Evolutionary conservation across 257 asterid genomes (phyloP).

Genomic region (Gynochthodes officinalis): DNA sequence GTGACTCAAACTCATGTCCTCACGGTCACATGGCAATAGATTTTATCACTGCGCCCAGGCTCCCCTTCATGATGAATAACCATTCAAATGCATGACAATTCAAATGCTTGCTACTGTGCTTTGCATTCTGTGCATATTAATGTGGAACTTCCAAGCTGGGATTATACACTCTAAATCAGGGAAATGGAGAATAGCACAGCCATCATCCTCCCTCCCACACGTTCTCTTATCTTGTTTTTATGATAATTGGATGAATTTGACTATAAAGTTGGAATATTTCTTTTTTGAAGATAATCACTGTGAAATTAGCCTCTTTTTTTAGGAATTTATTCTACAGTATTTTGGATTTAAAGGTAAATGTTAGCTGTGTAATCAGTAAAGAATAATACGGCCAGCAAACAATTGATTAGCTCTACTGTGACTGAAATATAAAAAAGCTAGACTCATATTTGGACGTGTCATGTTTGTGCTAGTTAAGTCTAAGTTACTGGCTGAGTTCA

Average conservation of each 20-base stretch:
- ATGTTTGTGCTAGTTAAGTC: not conserved
- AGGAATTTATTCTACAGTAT: not conserved
- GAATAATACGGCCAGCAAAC: not conserved
- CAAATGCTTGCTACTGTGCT: not conserved
- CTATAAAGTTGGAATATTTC: not conserved
- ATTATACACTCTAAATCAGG: not conserved
- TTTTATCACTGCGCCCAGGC: too few species aligned
- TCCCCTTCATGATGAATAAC: too few species aligned
- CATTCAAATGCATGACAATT: not conserved
- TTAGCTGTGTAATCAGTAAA: not conserved
- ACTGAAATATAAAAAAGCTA: not conserved
- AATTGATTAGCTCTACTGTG: not conserved
- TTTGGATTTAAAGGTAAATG: not conserved
- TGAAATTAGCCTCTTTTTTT: not conserved
- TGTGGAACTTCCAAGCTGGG: not conserved
- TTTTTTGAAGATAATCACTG: not conserved
- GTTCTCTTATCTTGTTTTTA: not conserved
- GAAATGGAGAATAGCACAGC: not conserved
- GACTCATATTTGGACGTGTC: not conserved
- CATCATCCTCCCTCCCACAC: not conserved
- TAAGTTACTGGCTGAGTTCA: not conserved
- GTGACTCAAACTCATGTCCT: too few species aligned
- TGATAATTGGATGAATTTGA: not conserved
- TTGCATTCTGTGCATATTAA: not conserved
- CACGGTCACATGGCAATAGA: too few species aligned